Conservation (phyloP, 345 rosid genomes). For the Salix brachista region DNA sequence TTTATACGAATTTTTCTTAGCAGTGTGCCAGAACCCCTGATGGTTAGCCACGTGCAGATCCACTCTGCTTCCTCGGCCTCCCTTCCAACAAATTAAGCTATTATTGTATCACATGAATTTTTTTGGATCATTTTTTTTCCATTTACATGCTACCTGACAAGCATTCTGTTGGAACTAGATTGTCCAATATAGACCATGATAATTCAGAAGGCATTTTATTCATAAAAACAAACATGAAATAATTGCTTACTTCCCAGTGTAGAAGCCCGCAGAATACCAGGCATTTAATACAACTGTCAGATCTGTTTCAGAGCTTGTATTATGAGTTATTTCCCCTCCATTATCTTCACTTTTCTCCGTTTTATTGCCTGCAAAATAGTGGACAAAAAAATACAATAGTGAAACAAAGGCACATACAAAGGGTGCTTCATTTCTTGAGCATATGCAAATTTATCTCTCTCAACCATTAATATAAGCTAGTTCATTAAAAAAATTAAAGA, state of each 20-base stretch:
- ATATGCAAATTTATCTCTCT: background rate
- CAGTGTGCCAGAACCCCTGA: background rate
- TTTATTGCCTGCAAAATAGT: background rate
- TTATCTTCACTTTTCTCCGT: conserved; percentile 18
- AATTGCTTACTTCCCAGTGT: conserved; percentile 57
- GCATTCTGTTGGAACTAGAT: background rate
- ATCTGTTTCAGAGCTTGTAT: conserved; percentile 39
- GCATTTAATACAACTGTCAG: conserved; percentile 49
- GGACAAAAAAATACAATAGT: background rate
- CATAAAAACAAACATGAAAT: background rate
- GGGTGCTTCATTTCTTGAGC: background rate
- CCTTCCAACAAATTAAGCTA: background rate
- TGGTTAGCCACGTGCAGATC: no score
- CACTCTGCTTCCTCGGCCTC: background rate
- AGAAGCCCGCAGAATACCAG: conserved; percentile 63
- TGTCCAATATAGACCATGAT: background rate
- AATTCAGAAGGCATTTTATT: no score
- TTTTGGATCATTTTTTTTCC: background rate
- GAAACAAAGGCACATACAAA: background rate
- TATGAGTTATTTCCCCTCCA: conserved; percentile 24
- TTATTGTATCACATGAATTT: background rate
- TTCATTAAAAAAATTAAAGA: no score
- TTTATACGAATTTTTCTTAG: background rate
- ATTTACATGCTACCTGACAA: background rate
- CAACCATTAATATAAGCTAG: background rate